These are phyloP conservation scores for Colletotrichum lini DNA, from an alignment of 2,329 filamentous ascomycete species.

Conservation along the genomic window DNA sequence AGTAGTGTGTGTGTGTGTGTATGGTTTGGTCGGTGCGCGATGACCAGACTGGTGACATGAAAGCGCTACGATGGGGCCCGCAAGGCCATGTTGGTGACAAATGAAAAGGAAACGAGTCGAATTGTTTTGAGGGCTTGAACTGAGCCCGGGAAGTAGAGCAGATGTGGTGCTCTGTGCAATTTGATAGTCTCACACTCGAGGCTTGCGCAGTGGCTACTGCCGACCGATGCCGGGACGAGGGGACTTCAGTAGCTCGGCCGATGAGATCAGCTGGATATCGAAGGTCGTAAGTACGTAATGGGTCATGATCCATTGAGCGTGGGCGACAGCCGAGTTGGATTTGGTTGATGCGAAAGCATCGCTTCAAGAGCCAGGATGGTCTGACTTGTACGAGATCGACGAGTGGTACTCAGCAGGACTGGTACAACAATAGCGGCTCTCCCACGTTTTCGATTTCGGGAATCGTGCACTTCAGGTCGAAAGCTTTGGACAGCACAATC, in stretches of 20 bases:
- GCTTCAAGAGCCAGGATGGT: slow-evolving; percentile 13
- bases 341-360: not conserved
- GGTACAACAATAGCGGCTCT: slow-evolving; percentile 94
- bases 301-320: slow-evolving; percentile 43
- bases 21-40: slow-evolving; percentile 15
- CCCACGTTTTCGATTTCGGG: slow-evolving; percentile 98
- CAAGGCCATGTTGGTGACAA: slow-evolving; percentile 35
- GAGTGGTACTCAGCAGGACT: slow-evolving; percentile 64
- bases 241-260: slow-evolving; percentile 26
- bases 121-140: slow-evolving; percentile 23
- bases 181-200: slow-evolving; percentile 26
- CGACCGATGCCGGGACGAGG: slow-evolving; percentile 5
- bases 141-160: slow-evolving; percentile 27
- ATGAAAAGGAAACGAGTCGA: slow-evolving; percentile 29
- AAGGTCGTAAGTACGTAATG: slow-evolving; percentile 43
- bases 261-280: slow-evolving; percentile 35
- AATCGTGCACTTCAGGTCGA: slow-evolving; percentile 98
- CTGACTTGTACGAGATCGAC: slow-evolving; percentile 5
- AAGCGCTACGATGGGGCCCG: slow-evolving; percentile 30
- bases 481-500: slow-evolving; percentile 98
- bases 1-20: slow-evolving; percentile 30
- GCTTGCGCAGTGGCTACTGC: slow-evolving; percentile 9
- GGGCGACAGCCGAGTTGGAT: slow-evolving; percentile 27
- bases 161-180: slow-evolving; percentile 25
- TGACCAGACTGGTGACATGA: slow-evolving; percentile 30